Conservation (phyloP, 2,329 filamentous ascomycete species). For the Fusarium brachygibbosum region DNA sequence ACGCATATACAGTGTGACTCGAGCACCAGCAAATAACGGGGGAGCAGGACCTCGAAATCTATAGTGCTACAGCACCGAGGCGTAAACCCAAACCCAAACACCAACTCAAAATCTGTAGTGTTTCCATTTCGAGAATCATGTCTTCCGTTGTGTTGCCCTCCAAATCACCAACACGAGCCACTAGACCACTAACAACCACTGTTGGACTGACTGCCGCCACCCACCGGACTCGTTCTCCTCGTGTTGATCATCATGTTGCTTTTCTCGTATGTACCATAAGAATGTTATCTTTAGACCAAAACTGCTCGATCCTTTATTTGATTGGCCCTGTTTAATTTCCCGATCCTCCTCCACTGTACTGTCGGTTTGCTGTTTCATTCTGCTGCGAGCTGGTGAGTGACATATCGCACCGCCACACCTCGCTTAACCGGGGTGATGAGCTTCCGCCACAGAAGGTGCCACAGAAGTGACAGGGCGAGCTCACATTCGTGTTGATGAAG, state of each 20-base stretch:
- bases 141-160: conserved; percentile 5
- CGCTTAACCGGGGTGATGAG: conserved; percentile 10
- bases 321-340: conserved; percentile 20
- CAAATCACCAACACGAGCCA: conserved; percentile 32
- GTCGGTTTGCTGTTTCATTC: conserved; percentile 4
- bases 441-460: conserved; percentile 19
- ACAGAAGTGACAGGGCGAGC: conserved; percentile 11
- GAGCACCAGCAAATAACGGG: not conserved
- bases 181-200: conserved; percentile 13
- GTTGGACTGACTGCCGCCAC: conserved; percentile 23
- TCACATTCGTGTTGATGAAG: conserved; percentile 24
- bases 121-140: conserved; percentile 35
- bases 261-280: conserved; percentile 22
- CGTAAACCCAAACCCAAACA: not conserved
- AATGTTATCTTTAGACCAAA: conserved; percentile 20
- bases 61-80: not conserved
- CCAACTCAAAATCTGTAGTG: conserved; percentile 21
- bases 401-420: conserved; percentile 35
- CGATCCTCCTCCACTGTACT: conserved; percentile 2
- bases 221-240: conserved; percentile 30
- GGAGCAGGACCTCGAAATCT: not conserved
- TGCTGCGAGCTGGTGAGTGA: not conserved
- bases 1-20: conserved; percentile 30
- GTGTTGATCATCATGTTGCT: conserved; percentile 34
- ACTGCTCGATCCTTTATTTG: not conserved